These are phyloP conservation scores for Fusarium algeriense DNA, from an alignment of 2,329 filamentous ascomycete species.

Conservation along the genomic window DNA sequence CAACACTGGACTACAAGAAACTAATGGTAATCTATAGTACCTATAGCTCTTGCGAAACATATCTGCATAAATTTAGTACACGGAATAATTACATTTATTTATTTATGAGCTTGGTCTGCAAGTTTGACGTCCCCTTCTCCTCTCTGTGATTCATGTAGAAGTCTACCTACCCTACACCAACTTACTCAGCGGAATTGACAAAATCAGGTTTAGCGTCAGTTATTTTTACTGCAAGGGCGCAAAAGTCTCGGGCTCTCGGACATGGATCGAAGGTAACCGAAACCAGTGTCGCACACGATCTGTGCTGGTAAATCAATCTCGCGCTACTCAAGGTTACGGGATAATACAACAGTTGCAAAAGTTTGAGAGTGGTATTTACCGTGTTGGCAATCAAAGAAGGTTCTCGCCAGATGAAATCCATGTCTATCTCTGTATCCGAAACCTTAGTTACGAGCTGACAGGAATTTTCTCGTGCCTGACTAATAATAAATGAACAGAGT, in stretches of 20 bases:
- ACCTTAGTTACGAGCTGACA: constrained; percentile 20
- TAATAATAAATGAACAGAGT: neutral
- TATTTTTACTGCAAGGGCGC: neutral
- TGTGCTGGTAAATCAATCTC: neutral
- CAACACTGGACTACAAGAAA: no score
- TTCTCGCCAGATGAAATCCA: neutral
- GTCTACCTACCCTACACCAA: neutral
- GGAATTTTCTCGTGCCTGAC: constrained; percentile 14
- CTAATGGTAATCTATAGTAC: no score
- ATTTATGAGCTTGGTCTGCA: no score
- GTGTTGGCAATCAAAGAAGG: neutral
- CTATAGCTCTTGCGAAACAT: no score
- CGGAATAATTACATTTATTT: no score
- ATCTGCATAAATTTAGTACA: no score
- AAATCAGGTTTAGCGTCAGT: neutral
- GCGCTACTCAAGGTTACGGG: neutral
- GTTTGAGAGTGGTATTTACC: neutral
- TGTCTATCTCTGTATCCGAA: neutral
- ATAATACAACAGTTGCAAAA: neutral
- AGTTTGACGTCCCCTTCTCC: accelerated
- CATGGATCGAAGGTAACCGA: neutral
- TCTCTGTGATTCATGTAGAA: accelerated
- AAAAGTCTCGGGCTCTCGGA: neutral
- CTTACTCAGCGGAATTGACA: neutral
- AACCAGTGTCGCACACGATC: neutral